Conservation (phyloP, 164 flowering plant genomes). For the Vitis rupestris region DNA sequence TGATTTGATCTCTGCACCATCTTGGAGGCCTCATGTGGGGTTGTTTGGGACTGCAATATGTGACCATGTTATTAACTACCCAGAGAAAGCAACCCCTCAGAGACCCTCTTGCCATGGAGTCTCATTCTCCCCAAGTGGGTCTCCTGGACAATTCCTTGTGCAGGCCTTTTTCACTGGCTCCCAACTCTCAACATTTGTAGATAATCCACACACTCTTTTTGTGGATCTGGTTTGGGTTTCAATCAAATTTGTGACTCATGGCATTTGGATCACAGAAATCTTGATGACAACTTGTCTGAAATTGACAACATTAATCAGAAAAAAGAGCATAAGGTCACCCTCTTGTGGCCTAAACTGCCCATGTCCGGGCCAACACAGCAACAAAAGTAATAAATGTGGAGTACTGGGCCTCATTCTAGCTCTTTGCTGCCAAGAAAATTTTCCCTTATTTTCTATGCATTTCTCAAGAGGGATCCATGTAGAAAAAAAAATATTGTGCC, state of each 20-base stretch:
- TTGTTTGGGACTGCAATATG: constrained; percentile 1
- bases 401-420: too few species aligned
- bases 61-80: constrained; percentile 9
- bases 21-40: constrained; percentile 5
- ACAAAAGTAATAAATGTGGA: too few species aligned
- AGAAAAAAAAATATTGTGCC: too few species aligned
- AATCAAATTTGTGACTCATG: neutral
- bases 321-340: too few species aligned
- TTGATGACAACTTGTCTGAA: neutral
- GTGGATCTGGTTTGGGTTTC: constrained; percentile 7
- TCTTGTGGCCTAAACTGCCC: too few species aligned
- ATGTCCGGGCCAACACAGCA: too few species aligned
- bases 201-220: constrained; percentile 10
- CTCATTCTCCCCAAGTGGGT: constrained; percentile 4
- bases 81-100: constrained; percentile 14
- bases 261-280: constrained; percentile 3
- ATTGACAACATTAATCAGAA: neutral
- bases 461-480: too few species aligned
- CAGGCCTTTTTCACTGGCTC: constrained; percentile 9
- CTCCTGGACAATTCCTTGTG: constrained; percentile 19
- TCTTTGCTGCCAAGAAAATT: too few species aligned
- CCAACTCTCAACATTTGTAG: constrained; percentile 12
- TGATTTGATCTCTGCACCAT: neutral
- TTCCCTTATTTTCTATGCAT: too few species aligned
- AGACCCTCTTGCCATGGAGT: neutral